Conservation (phyloP, 495 filamentous ascomycete species). For the Tuber microsphaerosporum region DNA sequence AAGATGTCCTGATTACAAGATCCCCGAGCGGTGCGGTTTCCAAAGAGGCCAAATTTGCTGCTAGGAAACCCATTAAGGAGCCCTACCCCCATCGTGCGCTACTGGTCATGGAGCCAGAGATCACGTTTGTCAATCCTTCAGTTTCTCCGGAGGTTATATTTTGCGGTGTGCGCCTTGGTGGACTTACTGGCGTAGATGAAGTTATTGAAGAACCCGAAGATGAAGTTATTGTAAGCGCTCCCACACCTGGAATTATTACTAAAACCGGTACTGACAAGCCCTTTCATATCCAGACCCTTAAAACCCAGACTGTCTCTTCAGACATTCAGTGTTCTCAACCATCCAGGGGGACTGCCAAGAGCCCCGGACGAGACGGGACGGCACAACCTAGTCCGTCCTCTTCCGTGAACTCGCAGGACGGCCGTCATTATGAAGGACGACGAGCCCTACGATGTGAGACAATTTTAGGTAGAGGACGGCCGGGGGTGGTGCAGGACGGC, state of each 20-base stretch:
- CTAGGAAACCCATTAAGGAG: no score
- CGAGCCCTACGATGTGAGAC: no score
- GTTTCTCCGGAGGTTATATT: not conserved
- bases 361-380: no score
- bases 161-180: not conserved
- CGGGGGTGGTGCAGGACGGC: no score
- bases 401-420: no score
- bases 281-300: not conserved
- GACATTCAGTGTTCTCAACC: no score
- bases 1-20: not conserved
- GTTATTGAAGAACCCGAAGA: not conserved
- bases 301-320: not conserved
- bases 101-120: not conserved
- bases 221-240: not conserved
- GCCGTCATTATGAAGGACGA: no score
- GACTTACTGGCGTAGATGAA: not conserved
- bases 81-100: no score
- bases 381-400: no score
- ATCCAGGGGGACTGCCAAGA: no score
- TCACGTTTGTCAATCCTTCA: not conserved
- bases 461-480: no score
- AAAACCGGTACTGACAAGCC: not conserved
- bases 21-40: not conserved
- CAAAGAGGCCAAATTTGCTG: not conserved
- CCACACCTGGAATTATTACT: not conserved